phyloP scores from a whole-genome alignment of 345 rosid species.

The Gossypium arboreum region DNA sequence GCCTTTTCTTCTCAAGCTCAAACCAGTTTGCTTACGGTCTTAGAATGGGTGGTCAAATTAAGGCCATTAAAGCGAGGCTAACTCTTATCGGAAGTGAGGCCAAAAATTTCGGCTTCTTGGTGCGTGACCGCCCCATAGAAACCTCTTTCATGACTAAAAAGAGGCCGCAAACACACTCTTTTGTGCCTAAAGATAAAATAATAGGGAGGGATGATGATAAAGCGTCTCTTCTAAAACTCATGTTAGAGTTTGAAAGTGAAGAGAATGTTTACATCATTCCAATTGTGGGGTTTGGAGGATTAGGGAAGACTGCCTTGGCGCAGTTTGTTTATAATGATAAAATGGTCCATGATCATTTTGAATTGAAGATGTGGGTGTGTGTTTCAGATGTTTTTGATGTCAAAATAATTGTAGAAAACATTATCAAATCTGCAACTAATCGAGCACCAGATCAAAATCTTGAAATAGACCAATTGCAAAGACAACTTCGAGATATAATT shows the following conservation, averaged over 20 bases:
- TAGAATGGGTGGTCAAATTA: no score
- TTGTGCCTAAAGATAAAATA: no score
- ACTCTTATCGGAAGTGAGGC: no score
- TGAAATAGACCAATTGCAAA: not conserved
- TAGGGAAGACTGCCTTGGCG: not conserved
- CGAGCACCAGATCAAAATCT: not conserved
- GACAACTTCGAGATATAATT: not conserved
- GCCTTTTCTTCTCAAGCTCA: no score
- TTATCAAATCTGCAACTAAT: not conserved
- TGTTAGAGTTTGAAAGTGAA: not conserved
- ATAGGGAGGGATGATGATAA: no score
- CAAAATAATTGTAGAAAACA: not conserved
- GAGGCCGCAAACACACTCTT: no score
- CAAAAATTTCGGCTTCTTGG: no score
- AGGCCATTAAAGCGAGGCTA: no score
- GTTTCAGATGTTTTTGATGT: not conserved
- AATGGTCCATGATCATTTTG: not conserved
- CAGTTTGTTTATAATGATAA: not conserved
- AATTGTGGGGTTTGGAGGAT: not conserved
- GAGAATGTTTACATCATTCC: not conserved
- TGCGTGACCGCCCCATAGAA: no score
- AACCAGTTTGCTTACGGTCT: no score
- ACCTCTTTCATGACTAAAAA: no score
- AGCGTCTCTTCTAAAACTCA: no score
- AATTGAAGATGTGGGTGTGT: not conserved